phyloP scores from a whole-genome alignment of 768 basidiomycete species.

The Dioszegia aurantiaca region DNA sequence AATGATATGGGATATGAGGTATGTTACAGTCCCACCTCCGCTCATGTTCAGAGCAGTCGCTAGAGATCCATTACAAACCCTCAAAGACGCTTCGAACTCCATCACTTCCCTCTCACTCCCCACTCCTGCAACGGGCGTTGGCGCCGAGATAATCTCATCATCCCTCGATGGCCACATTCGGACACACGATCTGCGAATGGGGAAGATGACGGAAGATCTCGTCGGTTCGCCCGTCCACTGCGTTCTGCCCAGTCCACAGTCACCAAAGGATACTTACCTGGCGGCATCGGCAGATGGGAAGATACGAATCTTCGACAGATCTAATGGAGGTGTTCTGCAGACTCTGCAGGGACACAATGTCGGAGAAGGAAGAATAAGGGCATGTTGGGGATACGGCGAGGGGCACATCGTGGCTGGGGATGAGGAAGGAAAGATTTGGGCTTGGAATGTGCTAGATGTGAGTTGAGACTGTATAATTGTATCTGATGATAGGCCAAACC shows the following conservation, averaged over 20 bases:
- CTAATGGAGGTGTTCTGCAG: conserved; percentile 75
- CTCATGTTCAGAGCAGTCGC: conserved; percentile 61
- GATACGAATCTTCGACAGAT: conserved; percentile 78
- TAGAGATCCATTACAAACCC: conserved; percentile 79
- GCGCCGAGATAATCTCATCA: conserved; percentile 68
- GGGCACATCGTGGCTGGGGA: conserved; percentile 80
- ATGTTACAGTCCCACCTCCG: conserved; percentile 40
- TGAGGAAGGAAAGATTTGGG: conserved; percentile 83
- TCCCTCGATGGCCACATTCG: conserved; percentile 89
- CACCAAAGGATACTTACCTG: conserved; percentile 67
- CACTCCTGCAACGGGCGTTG: conserved; percentile 26
- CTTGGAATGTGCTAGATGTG: conserved; percentile 90
- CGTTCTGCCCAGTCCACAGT: conserved; percentile 63
- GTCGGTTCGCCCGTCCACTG: conserved; percentile 87
- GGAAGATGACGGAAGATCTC: conserved; percentile 81
- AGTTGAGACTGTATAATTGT: conserved; percentile 43
- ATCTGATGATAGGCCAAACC: conserved; percentile 61
- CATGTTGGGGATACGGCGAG: conserved; percentile 79
- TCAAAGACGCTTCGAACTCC: conserved; percentile 42
- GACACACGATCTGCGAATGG: conserved; percentile 91
- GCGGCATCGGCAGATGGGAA: conserved; percentile 80
- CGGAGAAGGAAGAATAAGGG: conserved; percentile 70
- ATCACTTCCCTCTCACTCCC: conserved; percentile 41
- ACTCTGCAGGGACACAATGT: conserved; percentile 76
- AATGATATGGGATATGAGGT: conserved; percentile 89